Evolutionary conservation across 495 filamentous ascomycete species (phyloP).

Genomic region (Bacidia gigantensis): DNA sequence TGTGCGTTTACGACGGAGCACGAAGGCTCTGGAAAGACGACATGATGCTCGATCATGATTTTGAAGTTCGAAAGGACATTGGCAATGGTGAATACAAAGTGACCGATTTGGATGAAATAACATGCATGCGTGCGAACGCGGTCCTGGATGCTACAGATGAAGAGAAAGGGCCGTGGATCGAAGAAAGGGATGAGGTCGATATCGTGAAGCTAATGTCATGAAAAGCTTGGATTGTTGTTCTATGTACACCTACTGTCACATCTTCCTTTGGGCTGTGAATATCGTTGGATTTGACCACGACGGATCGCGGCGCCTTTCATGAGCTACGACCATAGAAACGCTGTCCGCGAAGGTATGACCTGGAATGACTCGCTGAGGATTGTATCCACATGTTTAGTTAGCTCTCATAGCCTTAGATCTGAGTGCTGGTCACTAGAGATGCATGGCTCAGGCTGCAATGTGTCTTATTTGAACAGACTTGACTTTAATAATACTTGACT

Average conservation of each 20-base stretch:
- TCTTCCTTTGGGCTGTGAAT: too few relatives aligned
- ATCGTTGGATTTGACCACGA: too few relatives aligned
- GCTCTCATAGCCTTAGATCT: not conserved
- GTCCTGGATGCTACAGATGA: conserved; percentile 62
- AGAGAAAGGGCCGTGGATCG: conserved; percentile 73
- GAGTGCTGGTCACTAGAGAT: not conserved
- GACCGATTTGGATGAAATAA: conserved; percentile 88
- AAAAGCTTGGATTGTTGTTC: too few relatives aligned
- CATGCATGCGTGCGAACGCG: conserved; percentile 71
- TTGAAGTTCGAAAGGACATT: conserved; percentile 78
- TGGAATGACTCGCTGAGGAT: not conserved
- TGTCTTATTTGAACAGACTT: too few relatives aligned
- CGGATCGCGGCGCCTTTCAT: not conserved
- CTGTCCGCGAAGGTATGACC: not conserved
- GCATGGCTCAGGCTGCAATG: too few relatives aligned
- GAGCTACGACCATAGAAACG: not conserved
- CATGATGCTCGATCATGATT: conserved; percentile 95
- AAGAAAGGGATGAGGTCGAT: conserved; percentile 23
- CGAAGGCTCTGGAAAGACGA: conserved; percentile 92
- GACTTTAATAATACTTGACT: too few relatives aligned
- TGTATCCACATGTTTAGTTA: not conserved
- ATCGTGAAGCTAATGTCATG: conserved; percentile 20
- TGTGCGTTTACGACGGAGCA: conserved; percentile 83
- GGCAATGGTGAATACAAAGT: conserved; percentile 55
- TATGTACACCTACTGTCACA: too few relatives aligned